Evolutionary conservation across 2,329 filamentous ascomycete genomes (phyloP), one percentile per base, ranked within the genome.

Genomic region (Beauveria caledonica): DNA sequence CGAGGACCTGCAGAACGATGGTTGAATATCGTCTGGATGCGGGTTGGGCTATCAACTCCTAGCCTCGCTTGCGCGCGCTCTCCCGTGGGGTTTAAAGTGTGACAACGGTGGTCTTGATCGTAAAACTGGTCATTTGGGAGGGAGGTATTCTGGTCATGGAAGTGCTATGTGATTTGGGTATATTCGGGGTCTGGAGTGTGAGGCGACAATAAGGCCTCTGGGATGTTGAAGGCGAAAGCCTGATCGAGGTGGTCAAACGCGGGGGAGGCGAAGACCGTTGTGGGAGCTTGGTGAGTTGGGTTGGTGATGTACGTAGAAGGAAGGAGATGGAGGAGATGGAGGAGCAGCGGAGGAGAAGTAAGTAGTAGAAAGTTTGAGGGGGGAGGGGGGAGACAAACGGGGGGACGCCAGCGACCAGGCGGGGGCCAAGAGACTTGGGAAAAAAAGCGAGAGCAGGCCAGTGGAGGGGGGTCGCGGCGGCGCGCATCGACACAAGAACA

Each of bases 11-110:
- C 74, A 78, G 77, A 75, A 78, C 76, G 80, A 83, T 82, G 76
- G 79, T 84, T 83, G 81, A 84, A 77, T 74, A 82, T 82, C 79
- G 79, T 74, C 75, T 76, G 71, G 51, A 44, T 52, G 49, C 54
- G 46, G 49, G 49, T 62, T 58, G 19, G 44, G 55, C 57, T 63
- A 39, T 60, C 61, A 55, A 53, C 48, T 62, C 55, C 49, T 62
- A 63, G 66, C 73, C 80, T 84, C 80, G 75, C 81, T 83, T 80
- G 79, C 80, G 77, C 80, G 79, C 56, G 56, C 80, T 77, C 79
- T 84, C 82, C 82, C 84, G 84, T 86, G 78, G 79, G 80, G 76
- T 84, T 87, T 84, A 87, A 86, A 87, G 85, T 80, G 84, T 86
- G 83, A 80, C 81, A 78, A 76, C 76, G 72, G 72, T 75, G 78